Evolutionary conservation across 257 asterid species (phyloP).

Genomic region (Solanum sejunctum): DNA sequence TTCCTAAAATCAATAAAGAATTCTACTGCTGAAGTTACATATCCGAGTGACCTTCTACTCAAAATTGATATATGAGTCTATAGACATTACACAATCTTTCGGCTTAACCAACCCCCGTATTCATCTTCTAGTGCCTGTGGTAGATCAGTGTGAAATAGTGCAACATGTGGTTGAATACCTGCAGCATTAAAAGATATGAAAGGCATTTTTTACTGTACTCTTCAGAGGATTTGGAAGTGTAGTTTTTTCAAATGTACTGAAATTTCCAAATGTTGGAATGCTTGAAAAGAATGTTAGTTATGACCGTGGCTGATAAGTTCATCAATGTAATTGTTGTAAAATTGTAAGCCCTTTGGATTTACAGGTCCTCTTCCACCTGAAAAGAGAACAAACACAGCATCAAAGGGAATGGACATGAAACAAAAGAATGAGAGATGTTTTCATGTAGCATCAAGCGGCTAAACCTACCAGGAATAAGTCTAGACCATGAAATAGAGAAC

Average conservation of each 20-base stretch:
- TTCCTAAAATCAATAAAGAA: constrained; percentile 15
- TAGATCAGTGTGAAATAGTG: constrained; percentile 33
- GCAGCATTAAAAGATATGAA: background rate
- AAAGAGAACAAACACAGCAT: background rate
- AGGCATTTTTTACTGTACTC: background rate
- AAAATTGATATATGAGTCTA: background rate
- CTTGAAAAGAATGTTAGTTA: background rate
- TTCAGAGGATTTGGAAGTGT: background rate
- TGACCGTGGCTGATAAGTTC: constrained; percentile 31
- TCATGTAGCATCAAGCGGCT: background rate
- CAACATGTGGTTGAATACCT: constrained; percentile 54
- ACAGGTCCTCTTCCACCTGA: constrained; percentile 19
- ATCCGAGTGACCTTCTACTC: background rate
- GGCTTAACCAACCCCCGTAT: constrained; percentile 45
- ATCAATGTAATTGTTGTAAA: constrained; percentile 43
- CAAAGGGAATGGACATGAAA: constrained; percentile 3
- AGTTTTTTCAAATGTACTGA: background rate
- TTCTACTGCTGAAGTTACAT: background rate
- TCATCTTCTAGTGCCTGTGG: constrained; percentile 54
- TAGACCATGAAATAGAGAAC: constrained; percentile 15
- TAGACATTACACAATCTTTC: constrained; percentile 32
- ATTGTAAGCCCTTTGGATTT: constrained; percentile 20
- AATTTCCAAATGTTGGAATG: constrained; percentile 19
- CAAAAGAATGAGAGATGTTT: background rate
- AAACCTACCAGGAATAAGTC: constrained; percentile 16